Evolutionary conservation across 1,284 basidiomycete genomes (phyloP), one percentile per base, ranked within the genome.

Genomic region (Trichosporon sp.): DNA sequence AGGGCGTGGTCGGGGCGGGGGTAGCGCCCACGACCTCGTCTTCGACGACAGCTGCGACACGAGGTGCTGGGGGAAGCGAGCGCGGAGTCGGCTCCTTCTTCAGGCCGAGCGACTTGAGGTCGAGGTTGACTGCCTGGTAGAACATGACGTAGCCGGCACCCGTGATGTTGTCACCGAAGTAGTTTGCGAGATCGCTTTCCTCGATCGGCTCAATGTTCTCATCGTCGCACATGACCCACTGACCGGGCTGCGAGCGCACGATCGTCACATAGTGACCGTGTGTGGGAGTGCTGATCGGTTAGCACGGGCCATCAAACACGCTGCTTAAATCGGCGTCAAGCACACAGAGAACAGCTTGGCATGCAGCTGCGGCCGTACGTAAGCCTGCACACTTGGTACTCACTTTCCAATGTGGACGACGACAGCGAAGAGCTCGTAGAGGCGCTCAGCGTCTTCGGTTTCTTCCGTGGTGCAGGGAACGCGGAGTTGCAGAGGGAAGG

Each of bases 191-290:
- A 74, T 98, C 95, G 62, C 85, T 85, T 81, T 98, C 95, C 73
- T 91, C 89, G 78, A 99, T 91, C 7, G 90, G 86, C 60, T 91
- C 91, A 65, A 98, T 93, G 66, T 88, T 91, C 76, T 97, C 93
- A 81, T 99, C 97, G 83, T 99, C 97, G 78, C 98, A 99, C 65
- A 97, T 87, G 68, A 94, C 87, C 96, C 96, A 99, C 11, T 69
- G 56, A 38, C 87, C 85, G 25, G 90, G 91, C 71, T 87, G 86
- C 1, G 93, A 92, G 80, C 92, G 93, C 80, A 98, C 90, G 75
- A 98, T 91, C 71, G 95, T 92, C 72, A 99, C 90, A 81, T 99
- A 99, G 85, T 99, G 96, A 0, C 96, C 96, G 78, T 98, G 96
- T 77, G 97, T 91, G 21, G 94, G 93, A 1, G 95, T 95, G 75